phyloP scores from a whole-genome alignment of 345 rosid species.

The Xanthoceras sorbifolium region DNA sequence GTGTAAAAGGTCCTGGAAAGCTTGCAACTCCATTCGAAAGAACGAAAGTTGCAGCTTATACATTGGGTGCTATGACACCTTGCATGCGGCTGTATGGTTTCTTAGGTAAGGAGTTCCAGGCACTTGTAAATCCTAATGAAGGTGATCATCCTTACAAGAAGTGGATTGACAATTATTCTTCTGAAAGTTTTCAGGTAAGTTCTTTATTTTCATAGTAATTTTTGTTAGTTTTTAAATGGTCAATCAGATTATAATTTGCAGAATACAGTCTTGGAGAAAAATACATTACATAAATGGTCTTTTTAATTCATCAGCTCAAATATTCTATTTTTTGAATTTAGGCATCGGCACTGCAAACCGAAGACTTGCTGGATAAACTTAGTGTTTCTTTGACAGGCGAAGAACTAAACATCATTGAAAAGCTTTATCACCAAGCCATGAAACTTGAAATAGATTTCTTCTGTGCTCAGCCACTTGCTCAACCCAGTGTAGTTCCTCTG shows the following conservation, averaged over 20 bases:
- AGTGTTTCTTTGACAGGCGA: conserved; percentile 94
- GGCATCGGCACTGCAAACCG: conserved; percentile 90
- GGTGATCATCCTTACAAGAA: conserved; percentile 72
- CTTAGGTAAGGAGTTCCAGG: conserved; percentile 72
- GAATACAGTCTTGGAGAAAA: conserved; percentile 23
- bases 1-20: conserved; percentile 85
- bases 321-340: conserved; percentile 44
- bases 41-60: conserved; percentile 97
- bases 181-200: conserved; percentile 75
- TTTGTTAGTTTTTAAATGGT: conserved; percentile 12
- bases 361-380: conserved; percentile 92
- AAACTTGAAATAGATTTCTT: conserved; percentile 96
- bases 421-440: conserved; percentile 96
- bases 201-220: conserved; percentile 15
- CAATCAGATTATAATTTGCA: conserved; percentile 22
- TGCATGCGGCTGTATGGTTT: conserved; percentile 93
- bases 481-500: conserved; percentile 77
- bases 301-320: conserved; percentile 32
- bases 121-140: conserved; percentile 48
- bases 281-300: conserved; percentile 32
- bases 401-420: conserved; percentile 88
- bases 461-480: conserved; percentile 70
- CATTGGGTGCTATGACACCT: conserved; percentile 94
- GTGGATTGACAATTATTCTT: conserved; percentile 83
- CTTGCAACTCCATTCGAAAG: conserved; percentile 96